Evolutionary conservation across 1,284 basidiomycete genomes (phyloP).

Genomic region (Somion occarium): DNA sequence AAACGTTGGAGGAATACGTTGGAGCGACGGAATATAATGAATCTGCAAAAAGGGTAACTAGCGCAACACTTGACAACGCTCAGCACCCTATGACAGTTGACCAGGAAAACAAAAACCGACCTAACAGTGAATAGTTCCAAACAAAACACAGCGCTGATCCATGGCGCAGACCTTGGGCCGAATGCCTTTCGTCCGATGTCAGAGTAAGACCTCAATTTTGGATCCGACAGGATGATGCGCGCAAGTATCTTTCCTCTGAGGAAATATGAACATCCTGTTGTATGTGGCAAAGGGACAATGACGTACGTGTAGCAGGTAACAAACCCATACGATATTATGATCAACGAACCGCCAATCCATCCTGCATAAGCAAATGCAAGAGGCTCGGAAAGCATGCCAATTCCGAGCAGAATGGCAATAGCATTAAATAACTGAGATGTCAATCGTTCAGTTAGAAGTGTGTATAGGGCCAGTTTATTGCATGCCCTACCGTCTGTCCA

Average conservation of each 20-base stretch:
- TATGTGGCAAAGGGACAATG: too few species aligned
- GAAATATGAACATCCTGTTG: too few species aligned
- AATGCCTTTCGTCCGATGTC: conserved; percentile 89
- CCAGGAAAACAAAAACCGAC: conserved; percentile 31
- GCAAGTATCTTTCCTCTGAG: conserved; percentile 81
- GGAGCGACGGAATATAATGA: conserved; percentile 75
- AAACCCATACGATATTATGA: conserved; percentile 76
- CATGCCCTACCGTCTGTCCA: conserved; percentile 75
- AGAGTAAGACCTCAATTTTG: conserved; percentile 74
- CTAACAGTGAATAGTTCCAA: conserved; percentile 80
- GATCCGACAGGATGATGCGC: conserved; percentile 66
- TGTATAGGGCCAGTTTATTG: background rate
- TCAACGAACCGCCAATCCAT: conserved; percentile 72
- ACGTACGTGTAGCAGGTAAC: conserved; percentile 87
- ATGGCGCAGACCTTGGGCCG: conserved; percentile 61
- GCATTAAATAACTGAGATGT: conserved; percentile 78
- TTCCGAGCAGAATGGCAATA: conserved; percentile 81
- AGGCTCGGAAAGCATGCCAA: conserved; percentile 88
- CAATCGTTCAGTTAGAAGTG: background rate
- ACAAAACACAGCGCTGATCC: conserved; percentile 78
- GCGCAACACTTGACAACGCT: conserved; percentile 55
- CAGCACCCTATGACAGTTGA: background rate
- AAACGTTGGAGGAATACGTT: conserved; percentile 58
- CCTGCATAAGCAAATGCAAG: conserved; percentile 86
- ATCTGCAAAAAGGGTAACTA: conserved; percentile 85